Percentiles rank a stretch among this genome's conserved stretches.
Evolutionary conservation across 1,284 basidiomycete species (phyloP).

Genomic region (Coniferiporia sulphurascens): DNA sequence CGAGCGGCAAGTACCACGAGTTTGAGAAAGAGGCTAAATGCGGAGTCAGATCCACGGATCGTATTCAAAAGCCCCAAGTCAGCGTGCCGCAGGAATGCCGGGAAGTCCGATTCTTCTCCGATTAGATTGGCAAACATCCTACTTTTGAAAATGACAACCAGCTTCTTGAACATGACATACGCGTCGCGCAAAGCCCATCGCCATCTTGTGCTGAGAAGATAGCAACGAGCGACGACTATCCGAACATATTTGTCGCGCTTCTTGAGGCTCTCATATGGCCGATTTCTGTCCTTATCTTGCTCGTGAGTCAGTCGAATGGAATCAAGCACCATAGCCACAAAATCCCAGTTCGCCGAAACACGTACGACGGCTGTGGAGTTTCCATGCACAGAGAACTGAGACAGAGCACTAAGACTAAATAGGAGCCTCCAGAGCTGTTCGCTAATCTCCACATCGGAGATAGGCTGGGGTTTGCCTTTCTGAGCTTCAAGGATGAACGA

Average conservation of each 20-base stretch:
- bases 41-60: slow-evolving; percentile 58
- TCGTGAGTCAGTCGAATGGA: slow-evolving; percentile 55
- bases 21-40: slow-evolving; percentile 80
- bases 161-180: slow-evolving; percentile 55
- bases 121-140: slow-evolving; percentile 78
- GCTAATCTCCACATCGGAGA: slow-evolving; percentile 46
- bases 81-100: slow-evolving; percentile 66
- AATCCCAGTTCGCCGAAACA: slow-evolving; percentile 64
- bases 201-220: slow-evolving; percentile 69
- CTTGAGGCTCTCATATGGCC: slow-evolving; percentile 39
- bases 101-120: slow-evolving; percentile 72
- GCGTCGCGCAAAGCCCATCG: slow-evolving; percentile 66
- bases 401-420: slow-evolving; percentile 68
- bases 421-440: slow-evolving; percentile 73
- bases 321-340: slow-evolving; percentile 55
- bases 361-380: slow-evolving; percentile 42
- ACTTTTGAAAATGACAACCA: slow-evolving; percentile 76
- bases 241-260: slow-evolving; percentile 76
- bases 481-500: slow-evolving; percentile 36
- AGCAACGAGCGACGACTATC: slow-evolving; percentile 70
- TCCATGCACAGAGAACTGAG: slow-evolving; percentile 75
- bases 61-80: slow-evolving; percentile 52
- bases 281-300: slow-evolving; percentile 40
- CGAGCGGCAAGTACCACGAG: slow-evolving; percentile 58
- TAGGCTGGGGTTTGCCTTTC: slow-evolving; percentile 24